phyloP scores from a whole-genome alignment of 2,329 filamentous ascomycete genomes.

The Stachybotrys chartarum region DNA sequence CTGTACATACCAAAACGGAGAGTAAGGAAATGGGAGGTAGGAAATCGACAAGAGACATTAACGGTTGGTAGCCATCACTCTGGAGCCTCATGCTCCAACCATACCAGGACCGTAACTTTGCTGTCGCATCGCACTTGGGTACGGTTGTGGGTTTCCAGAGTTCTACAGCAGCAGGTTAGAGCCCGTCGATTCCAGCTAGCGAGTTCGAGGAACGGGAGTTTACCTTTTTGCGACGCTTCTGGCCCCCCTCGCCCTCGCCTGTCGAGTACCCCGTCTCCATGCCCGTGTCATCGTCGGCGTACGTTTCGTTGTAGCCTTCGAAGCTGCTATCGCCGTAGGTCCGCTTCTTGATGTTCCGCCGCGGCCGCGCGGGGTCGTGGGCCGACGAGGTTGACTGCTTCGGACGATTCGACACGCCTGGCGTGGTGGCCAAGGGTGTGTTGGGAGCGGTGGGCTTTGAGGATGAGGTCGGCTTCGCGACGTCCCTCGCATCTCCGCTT shows the following conservation, averaged over 20 bases:
- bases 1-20: background rate
- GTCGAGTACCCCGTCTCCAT: slow-evolving; percentile 60
- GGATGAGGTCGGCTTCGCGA: slow-evolving; percentile 28
- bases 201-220: slow-evolving; percentile 5
- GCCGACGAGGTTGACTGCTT: slow-evolving; percentile 30
- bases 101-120: slow-evolving; percentile 52
- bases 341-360: slow-evolving; percentile 64
- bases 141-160: slow-evolving; percentile 34
- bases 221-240: slow-evolving; percentile 63
- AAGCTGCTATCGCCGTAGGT: slow-evolving; percentile 69
- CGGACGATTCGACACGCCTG: slow-evolving; percentile 24
- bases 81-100: slow-evolving; percentile 41
- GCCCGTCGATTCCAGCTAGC: slow-evolving; percentile 1
- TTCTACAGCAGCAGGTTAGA: slow-evolving; percentile 32
- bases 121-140: slow-evolving; percentile 36
- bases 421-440: slow-evolving; percentile 36
- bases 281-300: slow-evolving; percentile 57
- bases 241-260: slow-evolving; percentile 60
- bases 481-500: slow-evolving; percentile 20
- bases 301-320: slow-evolving; percentile 68
- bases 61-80: no score
- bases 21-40: background rate
- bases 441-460: slow-evolving; percentile 44
- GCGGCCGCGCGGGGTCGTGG: slow-evolving; percentile 49
- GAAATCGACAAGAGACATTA: background rate